Evolutionary conservation across 352 stramenopile genomes (phyloP), one percentile per base, ranked within the genome.

Genomic region (Blastocystis sp.): DNA sequence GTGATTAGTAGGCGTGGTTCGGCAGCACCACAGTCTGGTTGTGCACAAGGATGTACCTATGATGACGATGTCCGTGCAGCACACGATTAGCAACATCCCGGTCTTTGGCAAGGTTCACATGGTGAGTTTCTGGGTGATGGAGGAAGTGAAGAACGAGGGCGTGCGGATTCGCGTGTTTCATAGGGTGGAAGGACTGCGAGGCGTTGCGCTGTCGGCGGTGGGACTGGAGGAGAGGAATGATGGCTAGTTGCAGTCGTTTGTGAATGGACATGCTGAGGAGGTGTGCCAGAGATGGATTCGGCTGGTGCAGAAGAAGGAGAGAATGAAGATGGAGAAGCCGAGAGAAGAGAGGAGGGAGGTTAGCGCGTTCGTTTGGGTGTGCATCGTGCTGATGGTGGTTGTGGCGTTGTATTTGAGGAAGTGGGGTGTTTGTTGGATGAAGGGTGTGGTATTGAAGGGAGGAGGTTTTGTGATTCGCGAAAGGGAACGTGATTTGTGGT

Each of bases 281-380:
- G 74, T 85, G 26, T 85, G 74, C 61, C 67, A 3, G 39, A 26
- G 41, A 59, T 85, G 74, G 74, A 85, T 85, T 31, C 21, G 50
- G 24, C n/a, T 45, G 41, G 70, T 85, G 29, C 55, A 45, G 45
- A 41, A 67, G 55, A 62, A 63, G 55, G 74, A 85, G 39, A 41
- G 29, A 55, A 16, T 16, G 6, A 16, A 55, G 0, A 0, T 16
- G 45, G 16, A 55, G 45, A 55, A 55, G 45, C 45, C 45, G 45
- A 19, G 45, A 6, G 16, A 16, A 6, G 45, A 55, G 6, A 55
- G 6, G 45, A 6, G 16, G 45, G 9, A 55, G n/a, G n/a, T n/a
- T 1, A 55, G 6, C 16, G 45, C 16, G 6, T 55, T 55, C 45
- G 9, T 55, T 16, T 55, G 45, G 45, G 6, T 55, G 6, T 16